Base-by-base conservation (phyloP, 2,329 filamentous ascomycete species). In the Pyrenochaeta sp. region DNA sequence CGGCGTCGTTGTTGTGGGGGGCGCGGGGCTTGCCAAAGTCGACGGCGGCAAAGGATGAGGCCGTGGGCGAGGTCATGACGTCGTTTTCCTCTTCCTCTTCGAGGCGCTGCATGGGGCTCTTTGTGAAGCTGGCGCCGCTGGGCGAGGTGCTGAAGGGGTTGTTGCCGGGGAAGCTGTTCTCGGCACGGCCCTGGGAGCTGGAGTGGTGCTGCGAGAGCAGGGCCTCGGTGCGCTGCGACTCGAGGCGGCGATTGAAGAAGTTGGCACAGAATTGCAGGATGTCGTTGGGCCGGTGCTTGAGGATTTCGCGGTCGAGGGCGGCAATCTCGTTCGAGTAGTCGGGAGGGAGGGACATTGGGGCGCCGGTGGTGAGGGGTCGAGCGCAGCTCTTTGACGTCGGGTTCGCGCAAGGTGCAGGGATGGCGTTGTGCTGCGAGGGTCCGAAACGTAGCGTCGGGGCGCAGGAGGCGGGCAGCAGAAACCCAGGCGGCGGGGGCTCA, bases 1-100 rank as follows among this genome's bases (percentile, higher is more conserved):
- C 77, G 72, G 60, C 62, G 66, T 67, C 62, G 37, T 67, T 65
- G 75, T 35, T 35, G 37, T 58, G 41, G 46, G 17, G 29, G 52
- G 14, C 20, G 47, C 41, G 69, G 37, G 74, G 67, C 39, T 72
- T 73, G 38, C 69, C 63, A 49, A 72, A 72, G 58, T 67, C 68
- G 63, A 69, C 59, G 51, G 67, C 65, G 7, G 73, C 72, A 62
- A 78, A 78, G 45, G 71, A 69, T 13, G 74, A 66, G 23, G 75
- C 69, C 37, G 89, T 90, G 49, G 90, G 89, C 40, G 89, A 92
- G 55, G 84, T 84, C 65, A 92, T 80, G 51, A 77, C 78, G 65
- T 92, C 89, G 65, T 83, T 85, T 69, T 93, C 89, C 39, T 96
- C 90, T 63, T 95, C 90, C 73, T 95, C 90, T 47, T 81, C 77